Conservation (phyloP, 768 basidiomycete genomes). For the Leucogyrophana mollusca region DNA sequence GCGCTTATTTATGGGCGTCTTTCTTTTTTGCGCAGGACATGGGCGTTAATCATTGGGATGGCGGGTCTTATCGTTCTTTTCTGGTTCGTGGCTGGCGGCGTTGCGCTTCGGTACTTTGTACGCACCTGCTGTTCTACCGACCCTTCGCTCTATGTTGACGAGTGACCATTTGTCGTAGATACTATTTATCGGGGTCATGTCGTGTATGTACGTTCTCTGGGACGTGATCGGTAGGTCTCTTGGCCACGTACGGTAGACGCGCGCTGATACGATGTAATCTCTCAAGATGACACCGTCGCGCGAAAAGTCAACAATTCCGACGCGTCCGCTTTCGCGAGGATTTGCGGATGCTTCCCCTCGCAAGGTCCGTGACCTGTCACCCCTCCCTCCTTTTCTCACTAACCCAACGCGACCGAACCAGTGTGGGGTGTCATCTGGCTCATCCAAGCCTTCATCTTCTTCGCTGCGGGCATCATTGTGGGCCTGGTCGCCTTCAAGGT, state of each 20-base stretch:
- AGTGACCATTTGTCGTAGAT: constrained; percentile 44
- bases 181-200: constrained; percentile 85
- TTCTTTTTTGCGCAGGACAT: constrained; percentile 50
- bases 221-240: constrained; percentile 70
- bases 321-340: constrained; percentile 78
- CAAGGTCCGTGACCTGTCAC: constrained; percentile 45
- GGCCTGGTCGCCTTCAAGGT: constrained; percentile 85
- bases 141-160: not conserved
- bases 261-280: not conserved
- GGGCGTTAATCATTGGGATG: constrained; percentile 78
- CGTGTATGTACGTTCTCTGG: constrained; percentile 84
- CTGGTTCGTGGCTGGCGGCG: constrained; percentile 78
- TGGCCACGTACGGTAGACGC: not conserved
- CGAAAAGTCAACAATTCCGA: constrained; percentile 87
- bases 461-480: constrained; percentile 72
- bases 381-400: constrained; percentile 6
- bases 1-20: not conserved
- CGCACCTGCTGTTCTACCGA: constrained; percentile 13
- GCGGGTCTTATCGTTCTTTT: constrained; percentile 75
- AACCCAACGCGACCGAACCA: constrained; percentile 23
- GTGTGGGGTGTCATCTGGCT: constrained; percentile 94
- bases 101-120: constrained; percentile 78
- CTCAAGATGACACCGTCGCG: constrained; percentile 75
- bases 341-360: constrained; percentile 85
- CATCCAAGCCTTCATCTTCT: constrained; percentile 69